Base-by-base conservation (phyloP, 371 early-diverging fungal genomes). In the Thermomucor indicae-seudaticae region DNA sequence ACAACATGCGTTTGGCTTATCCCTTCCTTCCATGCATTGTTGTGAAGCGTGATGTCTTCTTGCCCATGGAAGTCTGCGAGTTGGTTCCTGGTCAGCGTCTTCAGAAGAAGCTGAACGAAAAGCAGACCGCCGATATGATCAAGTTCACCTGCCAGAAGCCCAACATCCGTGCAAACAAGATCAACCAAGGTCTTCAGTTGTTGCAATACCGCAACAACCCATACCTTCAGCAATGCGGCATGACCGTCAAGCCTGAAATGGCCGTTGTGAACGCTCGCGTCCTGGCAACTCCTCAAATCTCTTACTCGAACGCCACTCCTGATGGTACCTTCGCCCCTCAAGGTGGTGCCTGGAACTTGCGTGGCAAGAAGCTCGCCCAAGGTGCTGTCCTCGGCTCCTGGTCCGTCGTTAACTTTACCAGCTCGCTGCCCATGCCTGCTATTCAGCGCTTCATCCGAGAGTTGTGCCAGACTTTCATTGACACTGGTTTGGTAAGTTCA, bases 51-150 rank as follows among this genome's bases (percentile, higher is more conserved):
- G 58, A 68, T 17, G 60, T 73, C 19, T 80, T 73, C 50, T 64
- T 97, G 25, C 96, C 97, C 24, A 79, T 96, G 74, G 96, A 97
- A 67, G 79, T 93, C 25, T 95, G 96, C 67, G 77, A 80, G 23
- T 67, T 96, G 16, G 62, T 84, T 25, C 76, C 80, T 37, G 92
- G 90, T 35, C 94, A 93, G 70, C 81, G 90, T 23, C 81, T 80
- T 58, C 61, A 73, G 47, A 75, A 87, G 57, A 90, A 91, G 62
- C 66, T 92, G 17, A 85, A 88, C 57, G 92, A 91, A 37, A 74
- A 70, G 27, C 87, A 95, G 75, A 94, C 94, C 0, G 85, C 91
- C 0, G 91, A 92, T 46, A 93, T 95, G 92, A 92, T 96, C 66
- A 88, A 81, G 55, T 90, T 91, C 59, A 88, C 93, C 0, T 87